Evolutionary conservation across 345 rosid species (phyloP), one percentile per base, ranked within the genome.

Genomic region (Lepidium didymum): DNA sequence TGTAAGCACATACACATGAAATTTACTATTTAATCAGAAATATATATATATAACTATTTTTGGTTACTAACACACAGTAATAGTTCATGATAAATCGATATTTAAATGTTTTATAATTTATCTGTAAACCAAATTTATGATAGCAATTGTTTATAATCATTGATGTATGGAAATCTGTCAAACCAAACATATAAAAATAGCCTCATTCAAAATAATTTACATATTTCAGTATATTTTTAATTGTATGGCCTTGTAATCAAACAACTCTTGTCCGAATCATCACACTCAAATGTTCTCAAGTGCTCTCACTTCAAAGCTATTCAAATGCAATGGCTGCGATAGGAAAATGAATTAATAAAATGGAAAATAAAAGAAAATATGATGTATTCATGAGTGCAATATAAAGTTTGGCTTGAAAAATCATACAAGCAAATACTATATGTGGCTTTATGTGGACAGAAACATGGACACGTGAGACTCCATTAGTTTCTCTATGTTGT

Each of bases 391-490:
- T 19, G 21, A 10, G 15, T 10, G 3, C 40, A 53, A 29, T 40
- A 0, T 27, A 40, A 52, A 42, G 8, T 54, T 55, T 43, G 7
- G 47, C 1, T 18, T 8, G 38, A 23, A 4, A 44, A 54, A 18
- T 18, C 14, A 41, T 9, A 14, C 50, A 58, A 66, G 64, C 45
- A 74, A 62, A 36, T 49, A 36, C 7, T 59, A 58, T 54, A 36
- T 53, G 47, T 53, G 55, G 47, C 38, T 46, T 35, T 29, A 7
- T 57, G 57, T 68, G 75, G 69, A 61, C 36, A 43, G 49, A 42
- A 67, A 45, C 69, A 54, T 61, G 64, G 9, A 74, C 78, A 74
- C 69, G 73, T 67, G 78, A 67, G 74, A 54, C 73, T 33, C 56
- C 68, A 53, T 37, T 52, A 60, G 64, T 19, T 67, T 54, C 74